Base-by-base conservation (phyloP, 306 rosid species). In the Trifolium repens region DNA sequence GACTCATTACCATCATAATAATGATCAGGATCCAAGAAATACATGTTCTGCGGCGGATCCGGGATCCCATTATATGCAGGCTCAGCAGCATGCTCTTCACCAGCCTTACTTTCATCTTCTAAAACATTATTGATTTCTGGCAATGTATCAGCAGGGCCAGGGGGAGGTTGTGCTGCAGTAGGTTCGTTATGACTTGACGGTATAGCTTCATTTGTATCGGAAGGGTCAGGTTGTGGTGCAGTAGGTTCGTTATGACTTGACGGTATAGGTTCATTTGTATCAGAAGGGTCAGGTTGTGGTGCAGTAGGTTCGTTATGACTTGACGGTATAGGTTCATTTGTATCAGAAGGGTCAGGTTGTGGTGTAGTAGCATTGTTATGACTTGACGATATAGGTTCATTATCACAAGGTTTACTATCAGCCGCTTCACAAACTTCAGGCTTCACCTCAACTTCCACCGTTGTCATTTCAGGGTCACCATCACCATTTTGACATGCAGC, bases 1-100 rank as follows among this genome's bases (percentile, higher is more conserved):
- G 99, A 89, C 77, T 92, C 99, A 80, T 83, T 87, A 57, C 97
- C 99, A 42, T 90, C 90, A 84, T 80, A 85, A 35, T 39, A 43
- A 79, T 76, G 90, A 60, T 84, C 88, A 24, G 88, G 87, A 73
- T 86, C 90, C 54, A 87, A 85, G 85, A 90, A 85, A 73, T 43
- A 80, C 37, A 78, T 72, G 80, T 80, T 67, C 83, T 81, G 90
- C 16, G 72, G 90, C 16, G 77, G 53, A 59, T 73, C 86, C 43
- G 91, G 67, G 76, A 73, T 84, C 58, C 90, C 97, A 49, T 90
- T 84, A 55, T 85, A 88, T 35, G 54, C 79, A 64, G 82, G 89
- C 5, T 83, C 77, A 39, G 79, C 39, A 75, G 88, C 71, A 42
- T 70, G 79, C 44, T 84, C 82, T 81, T 85, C 98, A 63, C 83